Conservation (phyloP, 495 filamentous ascomycete species). For the Annulohypoxylon nitens region DNA sequence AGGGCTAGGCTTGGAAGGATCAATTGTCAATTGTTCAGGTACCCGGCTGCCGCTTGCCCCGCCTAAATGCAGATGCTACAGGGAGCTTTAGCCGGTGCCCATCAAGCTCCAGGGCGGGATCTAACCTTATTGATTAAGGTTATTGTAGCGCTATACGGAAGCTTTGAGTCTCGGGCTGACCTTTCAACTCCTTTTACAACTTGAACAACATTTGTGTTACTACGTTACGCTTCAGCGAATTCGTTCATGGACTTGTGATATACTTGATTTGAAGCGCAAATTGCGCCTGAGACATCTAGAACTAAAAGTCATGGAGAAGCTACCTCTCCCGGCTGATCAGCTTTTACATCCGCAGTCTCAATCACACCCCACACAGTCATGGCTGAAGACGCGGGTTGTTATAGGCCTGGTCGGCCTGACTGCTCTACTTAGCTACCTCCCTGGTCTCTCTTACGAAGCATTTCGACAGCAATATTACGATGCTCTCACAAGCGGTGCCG, state of each 20-base stretch:
- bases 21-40: background rate
- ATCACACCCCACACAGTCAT: slow-evolving; percentile 17
- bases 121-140: no score
- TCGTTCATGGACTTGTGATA: slow-evolving; percentile 16
- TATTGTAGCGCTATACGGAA: background rate
- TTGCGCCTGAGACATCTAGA: slow-evolving; percentile 10
- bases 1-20: background rate
- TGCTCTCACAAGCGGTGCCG: slow-evolving; percentile 13
- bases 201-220: background rate
- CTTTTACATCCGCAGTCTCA: background rate
- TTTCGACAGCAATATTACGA: slow-evolving; percentile 41
- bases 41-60: background rate
- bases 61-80: background rate
- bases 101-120: background rate
- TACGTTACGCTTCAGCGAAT: background rate
- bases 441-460: slow-evolving; percentile 41
- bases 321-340: background rate
- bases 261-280: slow-evolving; percentile 11
- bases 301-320: slow-evolving; percentile 36
- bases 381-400: slow-evolving; percentile 26
- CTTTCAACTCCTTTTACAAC: background rate
- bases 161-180: background rate
- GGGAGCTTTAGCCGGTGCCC: background rate
- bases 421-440: slow-evolving; percentile 33
- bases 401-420: slow-evolving; percentile 24